Evolutionary conservation across 208 protist genomes (phyloP).

Genomic region (Trypanosomatidae sp.): DNA sequence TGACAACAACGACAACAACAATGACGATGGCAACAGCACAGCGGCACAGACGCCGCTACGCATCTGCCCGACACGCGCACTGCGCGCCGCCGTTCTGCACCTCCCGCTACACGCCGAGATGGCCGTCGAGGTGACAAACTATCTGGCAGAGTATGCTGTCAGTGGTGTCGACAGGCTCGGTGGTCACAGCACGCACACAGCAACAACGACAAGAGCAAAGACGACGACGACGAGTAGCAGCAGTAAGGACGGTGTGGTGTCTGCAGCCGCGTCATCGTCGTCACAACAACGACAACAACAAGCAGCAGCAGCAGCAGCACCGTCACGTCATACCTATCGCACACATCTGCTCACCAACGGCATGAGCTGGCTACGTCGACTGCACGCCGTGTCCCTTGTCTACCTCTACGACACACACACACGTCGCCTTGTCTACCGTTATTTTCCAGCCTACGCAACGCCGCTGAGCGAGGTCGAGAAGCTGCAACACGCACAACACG

Average conservation of each 20-base stretch:
- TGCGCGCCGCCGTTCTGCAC: not conserved
- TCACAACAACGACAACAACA: too few species aligned
- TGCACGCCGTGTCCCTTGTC: slow-evolving; percentile 5
- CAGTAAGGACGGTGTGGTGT: too few species aligned
- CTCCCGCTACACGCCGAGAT: too few species aligned
- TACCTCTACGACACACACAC: slow-evolving; percentile 15
- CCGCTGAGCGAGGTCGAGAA: slow-evolving; percentile 23
- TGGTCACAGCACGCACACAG: slow-evolving; percentile 5
- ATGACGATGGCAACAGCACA: too few species aligned
- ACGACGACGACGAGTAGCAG: too few species aligned
- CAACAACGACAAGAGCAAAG: too few species aligned
- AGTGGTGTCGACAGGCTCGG: slow-evolving; percentile 12
- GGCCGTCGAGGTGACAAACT: slow-evolving; percentile 22
- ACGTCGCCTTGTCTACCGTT: slow-evolving; percentile 10
- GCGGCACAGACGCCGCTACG: too few species aligned
- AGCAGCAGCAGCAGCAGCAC: too few species aligned
- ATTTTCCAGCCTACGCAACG: slow-evolving; percentile 22
- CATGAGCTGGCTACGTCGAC: slow-evolving; percentile 5
- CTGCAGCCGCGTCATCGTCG: too few species aligned
- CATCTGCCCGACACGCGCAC: not conserved
- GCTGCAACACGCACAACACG: slow-evolving; percentile 4
- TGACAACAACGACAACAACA: too few species aligned
- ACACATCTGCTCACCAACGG: slow-evolving; percentile 8
- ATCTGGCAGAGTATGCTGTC: slow-evolving; percentile 25
- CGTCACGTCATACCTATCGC: too few species aligned